Percentiles rank a stretch among this genome's conserved stretches.
Conservation (phyloP, 768 basidiomycete genomes). For the Termitomyces bulborhizus region DNA sequence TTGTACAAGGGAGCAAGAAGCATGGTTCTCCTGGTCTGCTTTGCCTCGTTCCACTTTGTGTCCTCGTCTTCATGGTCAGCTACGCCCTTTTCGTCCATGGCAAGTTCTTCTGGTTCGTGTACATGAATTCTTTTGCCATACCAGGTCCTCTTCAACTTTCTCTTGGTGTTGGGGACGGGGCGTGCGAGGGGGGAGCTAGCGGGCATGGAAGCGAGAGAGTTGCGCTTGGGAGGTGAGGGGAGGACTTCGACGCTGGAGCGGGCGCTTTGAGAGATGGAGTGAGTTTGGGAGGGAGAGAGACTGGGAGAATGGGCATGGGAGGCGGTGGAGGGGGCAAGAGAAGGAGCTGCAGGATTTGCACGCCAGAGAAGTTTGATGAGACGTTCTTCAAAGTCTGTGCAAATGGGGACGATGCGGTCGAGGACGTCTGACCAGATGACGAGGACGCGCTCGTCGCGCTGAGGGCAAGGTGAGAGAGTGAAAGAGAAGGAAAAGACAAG, state of each 20-base stretch:
- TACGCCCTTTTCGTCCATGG: conserved; percentile 1
- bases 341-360: conserved; percentile 26
- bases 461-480: background rate
- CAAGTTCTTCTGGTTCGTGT: background rate
- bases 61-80: conserved; percentile 6
- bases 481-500: background rate
- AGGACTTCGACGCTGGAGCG: conserved; percentile 11
- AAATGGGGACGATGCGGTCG: conserved; percentile 69
- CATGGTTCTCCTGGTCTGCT: conserved; percentile 20
- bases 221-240: background rate
- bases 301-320: conserved; percentile 9
- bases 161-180: background rate
- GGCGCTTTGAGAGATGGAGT: conserved; percentile 1
- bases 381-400: conserved; percentile 68
- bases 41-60: conserved; percentile 5
- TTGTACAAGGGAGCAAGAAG: conserved; percentile 68
- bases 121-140: conserved; percentile 40
- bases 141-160: conserved; percentile 43
- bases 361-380: conserved; percentile 82
- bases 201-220: background rate
- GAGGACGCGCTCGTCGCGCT: conserved; percentile 81
- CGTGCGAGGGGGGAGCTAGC: background rate
- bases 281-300: conserved; percentile 13
- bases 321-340: conserved; percentile 20
- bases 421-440: conserved; percentile 82